Evolutionary conservation across 352 stramenopile genomes (phyloP).

Genomic region (Pythium utonaiense): DNA sequence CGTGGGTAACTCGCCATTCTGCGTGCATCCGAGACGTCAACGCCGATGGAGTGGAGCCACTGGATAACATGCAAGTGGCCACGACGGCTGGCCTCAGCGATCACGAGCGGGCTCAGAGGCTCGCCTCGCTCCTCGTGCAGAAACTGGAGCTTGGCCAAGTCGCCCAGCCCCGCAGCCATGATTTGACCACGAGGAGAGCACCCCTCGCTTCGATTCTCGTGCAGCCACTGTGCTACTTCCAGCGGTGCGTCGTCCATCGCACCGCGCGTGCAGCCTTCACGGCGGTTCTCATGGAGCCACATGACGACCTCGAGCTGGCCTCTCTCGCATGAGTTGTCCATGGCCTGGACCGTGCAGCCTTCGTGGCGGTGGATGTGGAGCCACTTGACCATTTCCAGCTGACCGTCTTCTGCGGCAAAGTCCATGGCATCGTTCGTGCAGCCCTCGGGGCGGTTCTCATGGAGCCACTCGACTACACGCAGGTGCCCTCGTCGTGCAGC

Average conservation of each 20-base stretch:
- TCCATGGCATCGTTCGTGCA: slow-evolving; percentile 32
- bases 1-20: slow-evolving; percentile 15
- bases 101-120: slow-evolving; percentile 13
- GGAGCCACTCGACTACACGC: slow-evolving; percentile 24
- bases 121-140: slow-evolving; percentile 25
- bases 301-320: slow-evolving; percentile 27
- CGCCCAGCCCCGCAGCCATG: slow-evolving; percentile 19
- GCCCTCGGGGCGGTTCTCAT: slow-evolving; percentile 23
- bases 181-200: slow-evolving; percentile 18
- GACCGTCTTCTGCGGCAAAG: slow-evolving; percentile 17
- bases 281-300: slow-evolving; percentile 28
- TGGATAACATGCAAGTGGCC: slow-evolving; percentile 29
- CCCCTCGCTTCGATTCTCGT: slow-evolving; percentile 22
- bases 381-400: slow-evolving; percentile 26
- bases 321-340: slow-evolving; percentile 25
- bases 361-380: slow-evolving; percentile 27
- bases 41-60: slow-evolving; percentile 29
- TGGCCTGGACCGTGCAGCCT: slow-evolving; percentile 27
- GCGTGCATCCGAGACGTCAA: slow-evolving; percentile 21
- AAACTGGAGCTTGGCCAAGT: slow-evolving; percentile 29
- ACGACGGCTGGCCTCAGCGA: slow-evolving; percentile 13
- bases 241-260: slow-evolving; percentile 27
- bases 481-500: slow-evolving; percentile 23
- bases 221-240: slow-evolving; percentile 27
- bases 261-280: slow-evolving; percentile 24